phyloP scores from a whole-genome alignment of 2,329 filamentous ascomycete species.

The Pestalotiopsis sp. region DNA sequence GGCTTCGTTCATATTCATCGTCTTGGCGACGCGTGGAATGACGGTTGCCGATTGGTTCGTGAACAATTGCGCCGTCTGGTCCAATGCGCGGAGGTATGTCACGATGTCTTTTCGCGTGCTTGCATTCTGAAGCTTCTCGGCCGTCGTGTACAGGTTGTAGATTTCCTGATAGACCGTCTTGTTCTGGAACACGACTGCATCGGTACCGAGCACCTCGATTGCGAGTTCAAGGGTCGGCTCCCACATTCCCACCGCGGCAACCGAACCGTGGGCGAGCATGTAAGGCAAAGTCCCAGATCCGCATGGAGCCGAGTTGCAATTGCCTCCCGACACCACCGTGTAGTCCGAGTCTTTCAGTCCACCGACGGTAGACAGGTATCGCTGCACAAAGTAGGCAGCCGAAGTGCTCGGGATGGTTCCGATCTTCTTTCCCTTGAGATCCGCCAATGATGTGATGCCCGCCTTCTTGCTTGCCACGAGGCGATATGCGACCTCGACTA shows the following conservation, averaged over 20 bases:
- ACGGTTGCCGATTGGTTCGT: constrained; percentile 26
- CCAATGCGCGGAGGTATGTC: constrained; percentile 30
- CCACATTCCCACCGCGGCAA: constrained; percentile 37
- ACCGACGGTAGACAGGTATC: constrained; percentile 26
- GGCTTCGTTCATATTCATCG: constrained; percentile 24
- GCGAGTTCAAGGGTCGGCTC: constrained; percentile 36
- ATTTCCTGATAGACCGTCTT: constrained; percentile 34
- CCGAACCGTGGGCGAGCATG: constrained; percentile 26
- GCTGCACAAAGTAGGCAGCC: constrained; percentile 35
- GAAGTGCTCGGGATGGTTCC: constrained; percentile 33
- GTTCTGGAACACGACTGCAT: constrained; percentile 32
- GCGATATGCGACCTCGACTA: constrained; percentile 36
- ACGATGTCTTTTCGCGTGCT: constrained; percentile 31
- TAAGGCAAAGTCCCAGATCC: constrained; percentile 29
- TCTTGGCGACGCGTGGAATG: constrained; percentile 25
- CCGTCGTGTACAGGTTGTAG: constrained; percentile 35
- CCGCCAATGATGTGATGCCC: constrained; percentile 26
- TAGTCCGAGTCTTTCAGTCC: constrained; percentile 31
- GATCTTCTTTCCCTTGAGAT: constrained; percentile 34
- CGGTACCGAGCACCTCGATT: constrained; percentile 26
- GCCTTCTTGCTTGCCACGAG: constrained; percentile 31
- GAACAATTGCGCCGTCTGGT: constrained; percentile 32
- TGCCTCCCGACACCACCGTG: constrained; percentile 26
- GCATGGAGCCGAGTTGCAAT: constrained; percentile 33
- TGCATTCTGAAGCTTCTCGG: constrained; percentile 32